phyloP scores from a whole-genome alignment of 345 rosid species.

The Salix caprea region DNA sequence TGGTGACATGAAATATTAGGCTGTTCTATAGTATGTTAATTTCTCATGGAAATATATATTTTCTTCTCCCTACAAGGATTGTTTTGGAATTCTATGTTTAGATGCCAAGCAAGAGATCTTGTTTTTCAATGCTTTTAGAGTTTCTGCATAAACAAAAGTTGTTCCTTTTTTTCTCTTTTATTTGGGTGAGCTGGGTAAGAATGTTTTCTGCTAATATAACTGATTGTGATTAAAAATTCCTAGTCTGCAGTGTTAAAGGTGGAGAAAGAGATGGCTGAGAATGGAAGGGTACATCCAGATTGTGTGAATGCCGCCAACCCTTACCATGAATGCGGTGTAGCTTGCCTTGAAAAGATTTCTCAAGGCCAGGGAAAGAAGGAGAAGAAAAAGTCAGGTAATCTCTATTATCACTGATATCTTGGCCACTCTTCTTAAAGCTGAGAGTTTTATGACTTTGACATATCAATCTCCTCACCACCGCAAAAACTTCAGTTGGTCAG shows the following conservation, averaged over 20 bases:
- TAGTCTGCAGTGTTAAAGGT: neutral
- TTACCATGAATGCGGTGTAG: slow-evolving; percentile 34
- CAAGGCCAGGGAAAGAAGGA: slow-evolving; percentile 12
- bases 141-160: neutral
- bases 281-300: slow-evolving; percentile 27
- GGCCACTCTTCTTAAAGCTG: neutral
- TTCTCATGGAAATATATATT: too few species aligned
- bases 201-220: neutral
- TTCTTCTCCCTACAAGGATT: neutral
- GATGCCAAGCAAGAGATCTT: neutral
- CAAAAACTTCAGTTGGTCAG: neutral
- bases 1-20: too few species aligned
- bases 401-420: neutral
- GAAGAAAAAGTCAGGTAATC: slow-evolving; percentile 26
- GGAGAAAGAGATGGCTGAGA: slow-evolving; percentile 23
- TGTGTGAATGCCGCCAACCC: slow-evolving; percentile 29
- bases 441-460: neutral
- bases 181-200: neutral
- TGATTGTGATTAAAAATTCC: neutral
- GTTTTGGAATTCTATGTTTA: neutral
- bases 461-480: neutral
- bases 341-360: slow-evolving; percentile 26
- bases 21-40: too few species aligned
- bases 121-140: neutral
- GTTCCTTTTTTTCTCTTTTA: neutral